Evolutionary conservation across 345 rosid species (phyloP), one percentile per base, ranked within the genome.

Genomic region (Brassica juncea): DNA sequence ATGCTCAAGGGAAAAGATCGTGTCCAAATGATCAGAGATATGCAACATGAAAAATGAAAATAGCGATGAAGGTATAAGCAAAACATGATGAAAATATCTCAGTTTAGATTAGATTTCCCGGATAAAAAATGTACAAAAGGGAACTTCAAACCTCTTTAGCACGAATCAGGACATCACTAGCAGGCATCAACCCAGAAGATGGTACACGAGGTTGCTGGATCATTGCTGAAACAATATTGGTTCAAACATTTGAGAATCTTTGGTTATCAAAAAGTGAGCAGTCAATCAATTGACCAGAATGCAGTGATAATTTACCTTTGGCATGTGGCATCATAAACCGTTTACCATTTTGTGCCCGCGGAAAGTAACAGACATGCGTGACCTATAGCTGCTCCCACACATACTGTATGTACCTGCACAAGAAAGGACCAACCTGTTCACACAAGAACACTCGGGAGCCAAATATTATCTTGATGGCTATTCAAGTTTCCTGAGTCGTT

Each of bases 271-370:
- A 71, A 12, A 37, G 28, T 61, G 47, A 62, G 52, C 6, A 59
- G 70, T 57, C 16, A 12, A 63, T 15, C 25, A 23, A 23, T 3
- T 3, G 19, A 14, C 25, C 59, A 69, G 14, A 44, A 49, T 78
- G 68, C 66, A 52, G 8, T 34, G 25, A 2, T 11, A 4, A 4
- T 75, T 1, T 82, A 92, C 99, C 90, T 91, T 86, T 91, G 59
- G 98, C 85, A 85, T 91, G 94, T 28, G 93, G 94, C 94, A 91
- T 85, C 96, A 91, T 91, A 81, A 82, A 92, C 42, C 99, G 88
- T 70, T 88, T 86, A 74, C 97, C 98, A 86, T 86, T 86, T 86
- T 31, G 88, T 84, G 42, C 99, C 99, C 6, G 99, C 88, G 44
- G 97, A 89, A 68, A 91, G 94, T 61, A 95, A 82, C 14, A 95